Evolutionary conservation across 257 asterid species (phyloP).

Genomic region (Solanum sparsipilum): DNA sequence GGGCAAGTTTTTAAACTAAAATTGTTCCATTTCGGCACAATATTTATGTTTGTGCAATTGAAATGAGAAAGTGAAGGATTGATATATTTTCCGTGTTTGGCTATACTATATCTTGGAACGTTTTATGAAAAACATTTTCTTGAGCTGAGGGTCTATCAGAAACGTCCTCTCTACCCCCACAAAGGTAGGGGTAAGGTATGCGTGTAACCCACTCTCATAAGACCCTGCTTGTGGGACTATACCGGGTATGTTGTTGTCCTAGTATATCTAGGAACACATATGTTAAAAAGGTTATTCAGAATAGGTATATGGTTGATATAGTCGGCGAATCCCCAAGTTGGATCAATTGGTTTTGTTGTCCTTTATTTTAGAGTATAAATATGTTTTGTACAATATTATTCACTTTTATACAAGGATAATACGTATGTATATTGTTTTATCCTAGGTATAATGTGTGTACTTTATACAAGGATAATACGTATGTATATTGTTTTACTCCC

Average conservation of each 20-base stretch:
- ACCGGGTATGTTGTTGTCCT: not conserved
- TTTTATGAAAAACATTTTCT: not conserved
- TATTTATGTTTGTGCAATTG: not conserved
- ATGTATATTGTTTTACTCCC: too few species aligned
- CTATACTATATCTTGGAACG: not conserved
- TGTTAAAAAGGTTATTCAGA: not conserved
- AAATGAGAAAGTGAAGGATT: not conserved
- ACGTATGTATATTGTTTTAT: not conserved
- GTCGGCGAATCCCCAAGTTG: not conserved
- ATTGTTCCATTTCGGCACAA: not conserved
- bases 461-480: too few species aligned
- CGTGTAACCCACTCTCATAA: not conserved
- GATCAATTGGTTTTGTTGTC: not conserved
- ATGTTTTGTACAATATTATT: too few species aligned
- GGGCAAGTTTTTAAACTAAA: not conserved
- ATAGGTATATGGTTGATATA: not conserved
- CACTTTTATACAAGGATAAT: not conserved
- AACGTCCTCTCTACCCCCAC: not conserved
- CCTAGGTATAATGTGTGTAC: too few species aligned
- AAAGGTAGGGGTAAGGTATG: not conserved
- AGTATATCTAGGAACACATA: not conserved
- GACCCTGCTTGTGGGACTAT: not conserved
- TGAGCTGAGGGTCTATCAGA: not conserved
- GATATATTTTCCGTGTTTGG: not conserved
- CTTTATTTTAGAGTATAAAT: not conserved